phyloP scores from a whole-genome alignment of 352 stramenopile species.

The Hyaloperonospora brassicae region DNA sequence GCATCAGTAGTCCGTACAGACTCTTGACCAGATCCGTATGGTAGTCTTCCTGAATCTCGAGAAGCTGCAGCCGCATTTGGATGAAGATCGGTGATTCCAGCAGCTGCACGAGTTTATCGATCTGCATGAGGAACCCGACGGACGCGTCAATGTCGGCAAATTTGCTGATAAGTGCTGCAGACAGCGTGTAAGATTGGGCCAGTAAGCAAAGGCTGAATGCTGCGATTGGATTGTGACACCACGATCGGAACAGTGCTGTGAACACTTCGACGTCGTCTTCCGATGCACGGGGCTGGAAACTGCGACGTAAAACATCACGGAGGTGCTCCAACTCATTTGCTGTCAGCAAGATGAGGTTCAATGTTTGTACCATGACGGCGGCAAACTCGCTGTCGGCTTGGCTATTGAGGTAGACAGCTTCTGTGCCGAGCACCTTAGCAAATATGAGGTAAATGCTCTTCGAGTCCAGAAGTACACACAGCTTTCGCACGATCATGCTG shows the following conservation, averaged over 20 bases:
- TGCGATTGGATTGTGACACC: conserved; percentile 96
- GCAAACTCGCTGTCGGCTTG: conserved; percentile 91
- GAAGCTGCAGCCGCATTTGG: conserved; percentile 94
- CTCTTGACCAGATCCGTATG: conserved; percentile 95
- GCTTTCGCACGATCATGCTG: conserved; percentile 96
- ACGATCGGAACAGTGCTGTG: conserved; percentile 84
- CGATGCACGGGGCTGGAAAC: conserved; percentile 59
- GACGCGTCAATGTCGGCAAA: conserved; percentile 96
- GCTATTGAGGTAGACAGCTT: conserved; percentile 38
- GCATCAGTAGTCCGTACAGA: conserved; percentile 96
- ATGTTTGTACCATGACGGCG: conserved; percentile 97
- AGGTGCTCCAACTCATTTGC: conserved; percentile 93
- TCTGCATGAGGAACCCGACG: conserved; percentile 98
- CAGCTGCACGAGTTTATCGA: conserved; percentile 99
- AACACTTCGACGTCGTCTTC: conserved; percentile 80
- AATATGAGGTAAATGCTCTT: conserved; percentile 98
- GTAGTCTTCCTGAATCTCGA: conserved; percentile 93
- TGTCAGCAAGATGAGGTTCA: conserved; percentile 99
- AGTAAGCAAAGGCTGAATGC: conserved; percentile 98
- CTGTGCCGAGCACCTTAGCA: conserved; percentile 88
- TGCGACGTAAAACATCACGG: conserved; percentile 67
- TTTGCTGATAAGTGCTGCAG: conserved; percentile 91
- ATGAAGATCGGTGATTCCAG: conserved; percentile 99
- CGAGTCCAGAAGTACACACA: conserved; percentile 96
- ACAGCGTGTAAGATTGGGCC: conserved; percentile 96